Evolutionary conservation across 106 monocot genomes (phyloP).

Genomic region (Platanthera guangdongensis): DNA sequence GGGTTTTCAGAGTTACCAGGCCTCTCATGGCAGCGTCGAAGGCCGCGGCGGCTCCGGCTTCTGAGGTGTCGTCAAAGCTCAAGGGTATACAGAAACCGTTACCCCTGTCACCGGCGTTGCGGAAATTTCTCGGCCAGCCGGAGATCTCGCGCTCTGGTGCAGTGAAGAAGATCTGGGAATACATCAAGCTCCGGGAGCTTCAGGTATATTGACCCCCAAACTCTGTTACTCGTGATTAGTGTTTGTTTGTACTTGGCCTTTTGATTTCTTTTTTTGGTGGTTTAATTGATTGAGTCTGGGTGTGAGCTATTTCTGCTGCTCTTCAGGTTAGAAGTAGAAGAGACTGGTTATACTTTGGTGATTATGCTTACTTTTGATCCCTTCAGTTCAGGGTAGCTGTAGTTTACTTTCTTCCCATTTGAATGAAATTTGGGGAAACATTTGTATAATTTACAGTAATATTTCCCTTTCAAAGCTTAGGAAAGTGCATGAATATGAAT

Average conservation of each 20-base stretch:
- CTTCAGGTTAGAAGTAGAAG: neutral
- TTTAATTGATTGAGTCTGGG: neutral
- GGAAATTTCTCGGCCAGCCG: constrained; percentile 55
- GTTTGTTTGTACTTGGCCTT: neutral
- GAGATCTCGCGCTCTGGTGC: constrained; percentile 63
- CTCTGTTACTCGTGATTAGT: neutral
- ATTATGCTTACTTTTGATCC: neutral
- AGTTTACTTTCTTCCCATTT: neutral
- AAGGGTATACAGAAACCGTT: constrained; percentile 36
- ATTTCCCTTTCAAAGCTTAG: no score
- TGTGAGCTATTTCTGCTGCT: neutral
- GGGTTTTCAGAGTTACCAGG: constrained; percentile 44
- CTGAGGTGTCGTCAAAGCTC: neutral
- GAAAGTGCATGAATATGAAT: no score
- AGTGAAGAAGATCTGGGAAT: constrained; percentile 81
- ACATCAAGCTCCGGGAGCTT: constrained; percentile 78
- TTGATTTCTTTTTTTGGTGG: neutral
- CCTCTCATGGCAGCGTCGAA: constrained; percentile 27
- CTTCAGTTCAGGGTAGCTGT: neutral
- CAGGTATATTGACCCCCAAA: constrained; percentile 32
- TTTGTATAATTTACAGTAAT: neutral
- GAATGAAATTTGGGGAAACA: neutral
- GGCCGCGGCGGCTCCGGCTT: constrained; percentile 8
- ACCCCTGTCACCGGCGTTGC: constrained; percentile 63
- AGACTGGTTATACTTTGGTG: neutral